Base-by-base conservation (phyloP, 1,139 yeast species). In the Debaryomycetaceae sp. region DNA sequence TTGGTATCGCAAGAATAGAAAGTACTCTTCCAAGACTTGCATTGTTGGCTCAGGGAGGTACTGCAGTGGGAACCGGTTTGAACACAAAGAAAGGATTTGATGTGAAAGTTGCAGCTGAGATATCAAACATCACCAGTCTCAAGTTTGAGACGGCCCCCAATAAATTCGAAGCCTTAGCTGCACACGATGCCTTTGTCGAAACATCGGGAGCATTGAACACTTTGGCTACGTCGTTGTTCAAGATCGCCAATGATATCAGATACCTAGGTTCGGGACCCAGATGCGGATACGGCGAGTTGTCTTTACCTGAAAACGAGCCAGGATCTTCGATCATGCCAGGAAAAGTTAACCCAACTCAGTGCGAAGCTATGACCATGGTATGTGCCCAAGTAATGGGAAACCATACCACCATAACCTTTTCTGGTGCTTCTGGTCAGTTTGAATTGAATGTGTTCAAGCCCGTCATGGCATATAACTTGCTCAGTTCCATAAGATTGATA, bases 321-420 rank as follows among this genome's bases (percentile, higher is more conserved):
- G 97, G 97, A 59, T 87, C 96, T 47, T 87, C 96, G 33, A 90
- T 90, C 68, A 90, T 90, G 97, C 97, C 97, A 42, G 97, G 97
- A 60, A 90, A 90, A 75, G 97, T 90, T 51, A 90, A 90, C 76
- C 97, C 97, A 53, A 90, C 97, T 46, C 97, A 90, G 75, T 87
- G 88, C 71, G 97, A 90, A 75, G 97, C 97, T 44, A 72, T 90
- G 69, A 90, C 97, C 50, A 91, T 90, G 95, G 95, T 89, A 47
- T 87, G 95, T 65, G 80, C 90, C 47, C 97, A 90, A 74, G 96
- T 90, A 37, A 85, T 90, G 68, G 97, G 97, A 64, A 90, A 90
- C 80, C 84, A 90, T 70, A 71, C 95, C 42, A 79, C 95, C 53
- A 86, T 90, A 70, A 88, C 97, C 33, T 87, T 86, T 64, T 91